Evolutionary conservation across 129 eudicot genomes (phyloP).

Genomic region (Escallonia herrerae): DNA sequence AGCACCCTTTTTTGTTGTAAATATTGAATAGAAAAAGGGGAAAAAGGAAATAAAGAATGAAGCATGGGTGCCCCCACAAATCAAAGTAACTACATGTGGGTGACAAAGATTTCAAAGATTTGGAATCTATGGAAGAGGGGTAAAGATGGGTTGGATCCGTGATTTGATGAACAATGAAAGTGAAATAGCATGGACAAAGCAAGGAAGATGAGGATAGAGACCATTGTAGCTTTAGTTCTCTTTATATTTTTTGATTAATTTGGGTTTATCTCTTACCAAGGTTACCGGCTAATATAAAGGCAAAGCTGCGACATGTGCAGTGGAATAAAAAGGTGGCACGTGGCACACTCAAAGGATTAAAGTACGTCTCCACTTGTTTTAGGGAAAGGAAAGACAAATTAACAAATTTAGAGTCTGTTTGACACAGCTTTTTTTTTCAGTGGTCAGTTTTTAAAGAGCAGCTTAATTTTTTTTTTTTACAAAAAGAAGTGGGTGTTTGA

Average conservation of each 20-base stretch:
- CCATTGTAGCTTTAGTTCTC: conserved; percentile 27
- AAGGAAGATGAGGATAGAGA: conserved; percentile 18
- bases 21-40: not conserved
- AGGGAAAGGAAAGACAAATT: not conserved
- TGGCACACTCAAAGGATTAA: conserved; percentile 37
- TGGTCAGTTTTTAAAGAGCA: too few species aligned
- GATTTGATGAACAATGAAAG: conserved; percentile 16
- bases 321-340: conserved; percentile 28
- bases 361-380: conserved; percentile 20
- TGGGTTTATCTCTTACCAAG: conserved; percentile 19
- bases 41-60: not conserved
- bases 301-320: conserved; percentile 37
- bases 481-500: too few species aligned
- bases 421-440: too few species aligned
- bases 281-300: conserved; percentile 19
- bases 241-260: conserved; percentile 23
- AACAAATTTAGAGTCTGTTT: too few species aligned
- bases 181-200: conserved; percentile 19
- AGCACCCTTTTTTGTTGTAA: conserved; percentile 8
- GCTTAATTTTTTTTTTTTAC: too few species aligned
- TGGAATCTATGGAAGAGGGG: conserved; percentile 16
- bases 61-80: too few species aligned
- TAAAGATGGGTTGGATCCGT: conserved; percentile 7
- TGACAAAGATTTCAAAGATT: conserved; percentile 9
- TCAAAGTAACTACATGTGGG: not conserved